These are phyloP conservation scores for Neurospora sp. DNA, from an alignment of 495 filamentous ascomycete genomes.

Conservation along the genomic window DNA sequence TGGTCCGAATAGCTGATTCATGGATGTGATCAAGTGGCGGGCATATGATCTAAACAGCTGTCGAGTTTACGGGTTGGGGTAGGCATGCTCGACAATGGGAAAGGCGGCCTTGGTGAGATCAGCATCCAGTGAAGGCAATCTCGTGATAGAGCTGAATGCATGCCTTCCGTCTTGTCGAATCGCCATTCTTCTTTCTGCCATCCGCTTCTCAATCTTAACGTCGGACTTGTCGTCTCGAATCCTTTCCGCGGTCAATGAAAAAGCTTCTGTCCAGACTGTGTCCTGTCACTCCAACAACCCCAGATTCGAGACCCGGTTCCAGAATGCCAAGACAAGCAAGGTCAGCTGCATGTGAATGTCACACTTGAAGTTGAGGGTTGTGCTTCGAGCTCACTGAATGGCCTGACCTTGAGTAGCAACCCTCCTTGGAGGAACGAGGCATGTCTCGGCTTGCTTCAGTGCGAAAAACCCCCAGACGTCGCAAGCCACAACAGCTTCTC, in stretches of 20 bases:
- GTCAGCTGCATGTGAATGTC: not conserved
- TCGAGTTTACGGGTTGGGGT: not conserved
- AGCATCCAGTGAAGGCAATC: not conserved
- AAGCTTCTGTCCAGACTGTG: not conserved
- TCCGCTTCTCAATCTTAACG: not conserved
- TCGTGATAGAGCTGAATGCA: not conserved
- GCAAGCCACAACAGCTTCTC: not conserved
- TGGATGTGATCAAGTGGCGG: not conserved
- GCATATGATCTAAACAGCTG: not conserved
- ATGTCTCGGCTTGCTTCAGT: not conserved
- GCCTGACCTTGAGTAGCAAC: not conserved
- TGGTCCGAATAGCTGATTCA: not conserved
- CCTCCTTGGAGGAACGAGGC: not conserved
- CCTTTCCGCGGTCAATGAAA: not conserved
- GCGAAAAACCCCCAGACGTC: not conserved
- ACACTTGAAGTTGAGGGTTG: not conserved
- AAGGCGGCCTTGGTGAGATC: not conserved
- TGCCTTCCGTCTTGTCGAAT: not conserved
- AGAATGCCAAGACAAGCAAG: not conserved
- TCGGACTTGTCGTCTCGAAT: not conserved
- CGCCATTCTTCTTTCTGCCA: not conserved
- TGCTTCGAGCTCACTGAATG: not conserved
- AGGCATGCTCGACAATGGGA: not conserved
- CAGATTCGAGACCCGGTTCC: not conserved
- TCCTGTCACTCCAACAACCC: not conserved